A percentile compares a stretch with the other conserved stretches of the same genome.
These are phyloP conservation scores for Coprinopsis marcescibilis DNA, from an alignment of 768 basidiomycete genomes.

Conservation along the genomic window DNA sequence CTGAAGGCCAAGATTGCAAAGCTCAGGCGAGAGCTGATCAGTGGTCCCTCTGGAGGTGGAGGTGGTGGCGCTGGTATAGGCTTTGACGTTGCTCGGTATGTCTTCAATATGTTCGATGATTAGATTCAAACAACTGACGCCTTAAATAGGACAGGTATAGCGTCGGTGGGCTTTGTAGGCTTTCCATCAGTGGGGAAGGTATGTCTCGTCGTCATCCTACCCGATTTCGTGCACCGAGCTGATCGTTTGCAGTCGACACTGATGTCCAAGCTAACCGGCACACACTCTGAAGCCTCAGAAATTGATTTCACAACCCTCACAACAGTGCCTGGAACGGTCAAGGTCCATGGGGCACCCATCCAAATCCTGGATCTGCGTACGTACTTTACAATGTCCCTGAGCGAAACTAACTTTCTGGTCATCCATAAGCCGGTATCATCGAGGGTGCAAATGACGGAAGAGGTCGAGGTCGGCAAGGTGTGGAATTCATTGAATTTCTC, in stretches of 20 bases:
- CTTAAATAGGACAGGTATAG: conserved; percentile 76
- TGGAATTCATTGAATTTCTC: conserved; percentile 15
- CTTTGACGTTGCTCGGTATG: conserved; percentile 86
- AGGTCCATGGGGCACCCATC: conserved; percentile 93
- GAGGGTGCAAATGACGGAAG: conserved; percentile 96
- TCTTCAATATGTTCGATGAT: conserved; percentile 4
- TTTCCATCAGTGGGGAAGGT: conserved; percentile 97
- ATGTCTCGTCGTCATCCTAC: conserved; percentile 7
- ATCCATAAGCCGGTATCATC: conserved; percentile 79
- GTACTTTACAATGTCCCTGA: conserved; percentile 21
- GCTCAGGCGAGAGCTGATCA: conserved; percentile 88
- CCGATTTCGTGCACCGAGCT: conserved; percentile 7
- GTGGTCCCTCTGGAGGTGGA: conserved; percentile 64
- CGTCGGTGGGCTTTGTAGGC: conserved; percentile 89
- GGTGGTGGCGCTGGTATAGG: conserved; percentile 88
- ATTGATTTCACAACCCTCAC: conserved; percentile 97
- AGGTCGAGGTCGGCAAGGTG: conserved; percentile 92
- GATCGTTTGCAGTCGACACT: conserved; percentile 61
- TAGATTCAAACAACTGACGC: neutral
- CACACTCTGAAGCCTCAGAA: conserved; percentile 91
- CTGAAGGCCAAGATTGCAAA: conserved; percentile 99
- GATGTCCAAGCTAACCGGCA: conserved; percentile 95
- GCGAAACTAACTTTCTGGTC: neutral
- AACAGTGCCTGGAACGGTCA: conserved; percentile 91
- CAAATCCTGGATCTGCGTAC: conserved; percentile 89